These are phyloP conservation scores for Phytophthora brassicae DNA, from an alignment of 352 stramenopile species.

Conservation along the genomic window DNA sequence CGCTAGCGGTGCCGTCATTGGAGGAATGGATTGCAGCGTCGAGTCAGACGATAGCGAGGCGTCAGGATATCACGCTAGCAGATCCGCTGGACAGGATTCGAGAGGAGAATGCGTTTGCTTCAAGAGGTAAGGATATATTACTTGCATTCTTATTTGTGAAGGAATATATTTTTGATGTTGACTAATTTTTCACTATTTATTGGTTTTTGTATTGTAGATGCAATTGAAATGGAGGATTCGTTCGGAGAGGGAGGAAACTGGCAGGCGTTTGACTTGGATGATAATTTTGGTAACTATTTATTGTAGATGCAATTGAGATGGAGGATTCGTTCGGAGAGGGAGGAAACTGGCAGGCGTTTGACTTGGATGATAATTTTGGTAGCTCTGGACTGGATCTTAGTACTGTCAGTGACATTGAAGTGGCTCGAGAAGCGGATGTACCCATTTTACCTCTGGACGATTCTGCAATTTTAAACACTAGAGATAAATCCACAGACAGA, in stretches of 20 bases:
- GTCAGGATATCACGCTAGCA: slow-evolving; percentile 85
- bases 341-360: slow-evolving; percentile 82
- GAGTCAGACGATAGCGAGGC: slow-evolving; percentile 73
- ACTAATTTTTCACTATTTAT: not conserved
- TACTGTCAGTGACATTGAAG: slow-evolving; percentile 80
- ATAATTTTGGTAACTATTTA: slow-evolving; percentile 29
- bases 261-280: slow-evolving; percentile 84
- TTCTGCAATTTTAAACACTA: slow-evolving; percentile 44
- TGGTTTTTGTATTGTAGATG: slow-evolving; percentile 43
- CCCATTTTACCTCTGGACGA: slow-evolving; percentile 54
- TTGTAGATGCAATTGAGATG: slow-evolving; percentile 60
- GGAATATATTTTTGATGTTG: not conserved
- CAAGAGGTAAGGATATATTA: slow-evolving; percentile 50
- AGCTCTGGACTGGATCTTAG: slow-evolving; percentile 60
- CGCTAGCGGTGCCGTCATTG: slow-evolving; percentile 60
- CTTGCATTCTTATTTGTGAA: not conserved
- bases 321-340: slow-evolving; percentile 73
- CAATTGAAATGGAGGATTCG: slow-evolving; percentile 68
- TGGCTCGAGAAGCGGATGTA: slow-evolving; percentile 70
- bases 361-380: slow-evolving; percentile 71
- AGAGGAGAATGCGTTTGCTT: slow-evolving; percentile 52
- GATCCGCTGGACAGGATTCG: slow-evolving; percentile 55
- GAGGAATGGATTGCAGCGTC: slow-evolving; percentile 83
- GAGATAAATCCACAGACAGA: slow-evolving; percentile 54
- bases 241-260: slow-evolving; percentile 69